Evolutionary conservation across 306 rosid species (phyloP).

Genomic region (Cucumis sativus): Cucumber_9930_V3 NC_026656.2:17831001-17831500

Average conservation of each 20-base stretch:
- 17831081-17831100: too few species aligned
- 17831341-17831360: conserved; percentile 47
- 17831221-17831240: background rate
- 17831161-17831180: background rate
- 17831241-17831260: too few species aligned
- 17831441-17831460: conserved; percentile 16
- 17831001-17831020: background rate
- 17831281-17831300: background rate
- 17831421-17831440: conserved; percentile 29
- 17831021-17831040: background rate
- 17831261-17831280: background rate
- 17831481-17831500: background rate
- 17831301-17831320: background rate
- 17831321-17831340: background rate
- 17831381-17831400: conserved; percentile 49
- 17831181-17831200: background rate
- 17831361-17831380: conserved; percentile 54
- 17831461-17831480: background rate
- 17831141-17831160: background rate
- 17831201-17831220: background rate
- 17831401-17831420: conserved; percentile 37
- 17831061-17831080: too few species aligned
- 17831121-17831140: background rate
- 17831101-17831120: too few species aligned
- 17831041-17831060: background rate